Evolutionary conservation across 2,329 filamentous ascomycete species (phyloP).

Genomic region (Phoma sp.): DNA sequence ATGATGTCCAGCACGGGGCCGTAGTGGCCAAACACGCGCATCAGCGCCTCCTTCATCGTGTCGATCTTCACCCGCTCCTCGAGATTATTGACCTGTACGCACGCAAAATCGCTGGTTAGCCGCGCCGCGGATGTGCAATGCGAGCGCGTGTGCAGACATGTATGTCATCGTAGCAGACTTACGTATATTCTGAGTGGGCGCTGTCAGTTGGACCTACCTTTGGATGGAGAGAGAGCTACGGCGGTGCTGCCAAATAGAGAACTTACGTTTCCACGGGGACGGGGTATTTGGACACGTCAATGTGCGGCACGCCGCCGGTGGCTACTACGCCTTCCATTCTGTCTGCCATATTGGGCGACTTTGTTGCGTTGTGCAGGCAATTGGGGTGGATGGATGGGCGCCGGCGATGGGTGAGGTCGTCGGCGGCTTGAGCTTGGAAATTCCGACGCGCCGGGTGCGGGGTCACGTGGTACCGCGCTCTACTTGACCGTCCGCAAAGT

Average conservation of each 20-base stretch:
- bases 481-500: too few relatives aligned
- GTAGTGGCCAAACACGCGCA: constrained; percentile 84
- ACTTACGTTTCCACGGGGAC: constrained; percentile 47
- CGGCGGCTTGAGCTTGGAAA: constrained; percentile 3
- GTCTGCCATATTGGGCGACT: constrained; percentile 36
- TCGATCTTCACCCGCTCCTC: constrained; percentile 90
- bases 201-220: constrained; percentile 14
- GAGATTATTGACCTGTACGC: constrained; percentile 72
- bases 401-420: background rate
- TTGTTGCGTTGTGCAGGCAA: background rate
- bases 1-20: constrained; percentile 84
- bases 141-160: constrained; percentile 7
- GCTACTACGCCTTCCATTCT: constrained; percentile 45
- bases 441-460: background rate
- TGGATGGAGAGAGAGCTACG: background rate
- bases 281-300: constrained; percentile 41
- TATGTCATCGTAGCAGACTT: constrained; percentile 18
- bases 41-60: constrained; percentile 73
- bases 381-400: background rate
- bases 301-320: constrained; percentile 23
- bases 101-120: background rate
- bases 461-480: constrained; percentile 1
- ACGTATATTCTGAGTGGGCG: constrained; percentile 42
- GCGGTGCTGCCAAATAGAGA: background rate
- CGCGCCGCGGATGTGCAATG: constrained; percentile 29